Evolutionary conservation across 306 rosid genomes (phyloP).

Genomic region (Trifolium dubium): DNA sequence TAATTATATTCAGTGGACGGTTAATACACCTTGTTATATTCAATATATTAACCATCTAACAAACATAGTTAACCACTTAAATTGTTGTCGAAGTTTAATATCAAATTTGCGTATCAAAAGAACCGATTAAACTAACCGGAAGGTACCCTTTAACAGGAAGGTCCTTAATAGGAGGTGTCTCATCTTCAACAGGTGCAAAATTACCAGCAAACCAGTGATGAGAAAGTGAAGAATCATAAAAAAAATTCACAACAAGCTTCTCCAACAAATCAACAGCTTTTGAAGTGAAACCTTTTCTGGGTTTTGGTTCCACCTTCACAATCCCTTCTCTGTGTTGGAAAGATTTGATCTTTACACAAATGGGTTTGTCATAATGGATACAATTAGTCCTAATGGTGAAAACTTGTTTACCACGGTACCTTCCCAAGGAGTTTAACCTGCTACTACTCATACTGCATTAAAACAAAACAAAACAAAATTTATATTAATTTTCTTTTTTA

Average conservation of each 20-base stretch:
- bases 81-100: no score
- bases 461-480: no score
- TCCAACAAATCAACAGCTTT: slow-evolving; percentile 68
- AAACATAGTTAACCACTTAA: no score
- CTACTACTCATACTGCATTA: neutral
- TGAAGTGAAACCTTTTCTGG: slow-evolving; percentile 63
- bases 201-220: slow-evolving; percentile 78
- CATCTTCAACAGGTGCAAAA: slow-evolving; percentile 70
- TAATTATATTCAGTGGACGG: no score
- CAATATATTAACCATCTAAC: no score
- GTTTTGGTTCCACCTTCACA: slow-evolving; percentile 72
- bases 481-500: no score
- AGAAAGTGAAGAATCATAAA: slow-evolving; percentile 66
- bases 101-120: no score
- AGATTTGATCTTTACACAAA: neutral
- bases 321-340: neutral
- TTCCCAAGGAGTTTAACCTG: neutral
- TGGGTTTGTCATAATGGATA: neutral
- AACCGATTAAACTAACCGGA: slow-evolving; percentile 60
- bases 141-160: slow-evolving; percentile 72
- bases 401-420: neutral
- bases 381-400: neutral
- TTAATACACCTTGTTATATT: no score
- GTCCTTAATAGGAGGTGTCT: slow-evolving; percentile 74
- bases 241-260: slow-evolving; percentile 68